These are phyloP conservation scores for Zoysia matrella DNA, from an alignment of 202 grass and related monocot genomes.

Conservation along the genomic window DNA sequence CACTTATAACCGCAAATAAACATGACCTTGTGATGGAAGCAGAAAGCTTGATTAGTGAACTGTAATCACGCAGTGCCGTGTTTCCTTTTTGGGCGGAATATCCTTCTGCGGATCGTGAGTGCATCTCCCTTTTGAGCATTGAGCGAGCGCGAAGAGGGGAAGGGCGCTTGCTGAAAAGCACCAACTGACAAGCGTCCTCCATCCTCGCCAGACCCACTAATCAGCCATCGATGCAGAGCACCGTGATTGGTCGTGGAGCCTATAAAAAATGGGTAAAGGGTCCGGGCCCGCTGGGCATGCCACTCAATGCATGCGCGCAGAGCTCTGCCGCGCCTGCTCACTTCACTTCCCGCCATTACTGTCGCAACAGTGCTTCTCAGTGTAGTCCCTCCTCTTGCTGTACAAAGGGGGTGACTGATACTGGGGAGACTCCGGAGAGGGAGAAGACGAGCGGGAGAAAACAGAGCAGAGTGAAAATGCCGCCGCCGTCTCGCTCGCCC, in stretches of 20 bases:
- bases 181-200: neutral
- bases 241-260: neutral
- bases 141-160: neutral
- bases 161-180: neutral
- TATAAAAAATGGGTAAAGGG: slow-evolving; percentile 19
- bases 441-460: slow-evolving; percentile 7
- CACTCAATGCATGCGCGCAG: slow-evolving; percentile 38
- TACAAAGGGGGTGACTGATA: slow-evolving; percentile 8
- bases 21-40: too few relatives aligned
- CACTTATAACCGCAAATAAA: neutral
- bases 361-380: neutral
- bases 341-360: slow-evolving; percentile 46
- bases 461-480: slow-evolving; percentile 35
- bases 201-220: neutral
- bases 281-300: slow-evolving; percentile 15
- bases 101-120: neutral
- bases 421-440: neutral
- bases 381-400: neutral
- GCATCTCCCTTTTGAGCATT: neutral
- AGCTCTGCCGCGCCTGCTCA: slow-evolving; percentile 35
- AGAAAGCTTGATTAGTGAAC: too few relatives aligned
- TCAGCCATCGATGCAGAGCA: neutral
- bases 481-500: neutral
- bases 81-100: neutral
- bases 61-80: neutral